A percentile compares a stretch with the other conserved stretches of the same genome.
These are phyloP conservation scores for Saksenaea oblongispora DNA, from an alignment of 371 early-diverging fungal genomes.

Conservation along the genomic window DNA sequence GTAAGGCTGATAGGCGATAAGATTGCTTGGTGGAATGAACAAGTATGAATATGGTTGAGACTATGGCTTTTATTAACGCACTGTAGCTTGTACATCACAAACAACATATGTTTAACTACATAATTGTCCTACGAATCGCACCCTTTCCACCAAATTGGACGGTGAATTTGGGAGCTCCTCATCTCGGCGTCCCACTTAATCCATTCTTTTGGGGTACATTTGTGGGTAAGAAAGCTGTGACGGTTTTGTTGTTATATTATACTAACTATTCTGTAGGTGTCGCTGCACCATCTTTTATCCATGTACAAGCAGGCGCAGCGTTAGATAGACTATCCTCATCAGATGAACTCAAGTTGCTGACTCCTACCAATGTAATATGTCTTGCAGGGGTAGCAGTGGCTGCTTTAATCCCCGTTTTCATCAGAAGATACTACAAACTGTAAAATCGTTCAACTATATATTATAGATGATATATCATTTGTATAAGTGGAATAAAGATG, in stretches of 20 bases:
- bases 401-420: conserved; percentile 47
- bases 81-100: conserved; percentile 53
- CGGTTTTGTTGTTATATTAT: background rate
- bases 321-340: conserved; percentile 59
- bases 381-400: conserved; percentile 44
- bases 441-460: conserved; percentile 1
- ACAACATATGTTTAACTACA: conserved; percentile 65
- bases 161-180: conserved; percentile 64
- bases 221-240: conserved; percentile 26
- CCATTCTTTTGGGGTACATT: conserved; percentile 64
- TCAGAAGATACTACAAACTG: conserved; percentile 31
- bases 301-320: conserved; percentile 67
- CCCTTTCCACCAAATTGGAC: conserved; percentile 72
- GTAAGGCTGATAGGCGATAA: conserved; percentile 55
- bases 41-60: conserved; percentile 31
- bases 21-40: conserved; percentile 62
- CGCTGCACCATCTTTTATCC: conserved; percentile 63
- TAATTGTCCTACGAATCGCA: conserved; percentile 56
- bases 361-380: conserved; percentile 44
- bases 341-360: conserved; percentile 44
- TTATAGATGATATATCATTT: too few species aligned
- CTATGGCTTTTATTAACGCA: background rate
- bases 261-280: conserved; percentile 37
- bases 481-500: too few species aligned
- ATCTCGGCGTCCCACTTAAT: conserved; percentile 52